Conservation (phyloP, 192 early-diverging fungal species). For the Pilobolus umbonatus region DNA sequence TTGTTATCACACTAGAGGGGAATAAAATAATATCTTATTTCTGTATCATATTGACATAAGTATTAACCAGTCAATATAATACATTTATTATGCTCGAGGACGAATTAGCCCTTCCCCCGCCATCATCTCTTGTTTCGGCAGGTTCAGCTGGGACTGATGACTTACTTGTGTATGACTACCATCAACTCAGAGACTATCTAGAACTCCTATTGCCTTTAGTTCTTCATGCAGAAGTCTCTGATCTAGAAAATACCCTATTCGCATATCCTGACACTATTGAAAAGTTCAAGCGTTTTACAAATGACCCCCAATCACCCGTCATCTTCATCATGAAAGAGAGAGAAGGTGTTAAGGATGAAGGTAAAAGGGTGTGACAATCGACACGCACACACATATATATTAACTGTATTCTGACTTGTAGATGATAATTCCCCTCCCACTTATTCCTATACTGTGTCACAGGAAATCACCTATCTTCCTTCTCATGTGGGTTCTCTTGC, state of each 20-base stretch:
- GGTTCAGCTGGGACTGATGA: conserved; percentile 12
- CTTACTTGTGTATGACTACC: conserved; percentile 49
- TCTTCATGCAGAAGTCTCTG: conserved; percentile 60
- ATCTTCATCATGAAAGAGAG: conserved; percentile 79
- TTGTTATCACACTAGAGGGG: too few relatives aligned
- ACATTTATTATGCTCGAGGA: conserved; percentile 31
- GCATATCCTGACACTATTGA: conserved; percentile 64
- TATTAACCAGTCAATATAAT: background rate
- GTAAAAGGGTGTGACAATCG: conserved; percentile 16
- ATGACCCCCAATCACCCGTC: conserved; percentile 64
- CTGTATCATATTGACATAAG: too few relatives aligned
- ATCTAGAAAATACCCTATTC: conserved; percentile 58
- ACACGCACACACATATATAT: background rate
- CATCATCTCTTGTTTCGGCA: conserved; percentile 3
- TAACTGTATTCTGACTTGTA: conserved; percentile 4
- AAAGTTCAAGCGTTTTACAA: conserved; percentile 70
- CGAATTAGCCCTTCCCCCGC: conserved; percentile 12
- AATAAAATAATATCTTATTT: too few relatives aligned
- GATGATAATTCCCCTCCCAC: conserved; percentile 34
- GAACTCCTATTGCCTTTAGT: conserved; percentile 68
- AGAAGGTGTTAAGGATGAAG: conserved; percentile 41
- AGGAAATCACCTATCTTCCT: conserved; percentile 71
- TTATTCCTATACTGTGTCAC: conserved; percentile 56
- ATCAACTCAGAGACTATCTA: conserved; percentile 62
- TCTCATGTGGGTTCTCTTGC: conserved; percentile 72